These are phyloP conservation scores for Chalciporus sphaerocephalus DNA, from an alignment of 768 basidiomycete species.

Conservation along the genomic window DNA sequence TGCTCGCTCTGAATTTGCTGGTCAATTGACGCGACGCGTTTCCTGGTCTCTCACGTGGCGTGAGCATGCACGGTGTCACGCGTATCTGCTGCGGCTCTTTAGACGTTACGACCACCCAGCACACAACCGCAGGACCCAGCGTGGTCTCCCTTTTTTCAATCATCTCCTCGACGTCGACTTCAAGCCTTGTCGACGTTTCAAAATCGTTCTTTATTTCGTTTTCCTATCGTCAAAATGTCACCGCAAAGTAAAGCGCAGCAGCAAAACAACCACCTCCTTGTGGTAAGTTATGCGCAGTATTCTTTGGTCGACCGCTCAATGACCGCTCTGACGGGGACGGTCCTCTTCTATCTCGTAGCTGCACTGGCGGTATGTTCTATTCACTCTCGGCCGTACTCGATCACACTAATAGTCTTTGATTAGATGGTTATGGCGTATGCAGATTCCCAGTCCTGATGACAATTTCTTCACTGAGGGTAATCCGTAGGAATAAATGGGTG, in stretches of 20 bases:
- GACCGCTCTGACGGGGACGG: conserved; percentile 57
- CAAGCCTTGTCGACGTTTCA: neutral
- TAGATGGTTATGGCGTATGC: conserved; percentile 90
- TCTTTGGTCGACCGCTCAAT: conserved; percentile 4
- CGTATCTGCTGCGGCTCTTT: neutral
- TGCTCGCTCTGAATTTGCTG: neutral
- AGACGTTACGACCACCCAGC: too few species aligned
- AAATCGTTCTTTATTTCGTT: neutral
- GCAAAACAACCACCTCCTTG: conserved; percentile 30
- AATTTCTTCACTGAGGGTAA: conserved; percentile 9
- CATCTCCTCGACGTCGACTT: neutral
- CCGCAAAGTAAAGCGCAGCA: conserved; percentile 28
- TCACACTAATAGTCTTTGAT: neutral
- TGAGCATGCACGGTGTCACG: neutral
- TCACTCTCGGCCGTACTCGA: neutral
- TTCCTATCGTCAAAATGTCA: conserved; percentile 20
- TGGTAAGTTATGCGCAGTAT: conserved; percentile 22
- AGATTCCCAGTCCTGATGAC: conserved; percentile 19
- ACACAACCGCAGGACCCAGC: too few species aligned
- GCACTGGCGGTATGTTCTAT: conserved; percentile 67
- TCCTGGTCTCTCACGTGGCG: neutral
- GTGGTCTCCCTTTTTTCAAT: neutral
- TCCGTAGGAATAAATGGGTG: conserved; percentile 84
- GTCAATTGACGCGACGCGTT: neutral
- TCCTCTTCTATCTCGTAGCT: conserved; percentile 84